phyloP scores from a whole-genome alignment of 2,329 filamentous ascomycete genomes.

The Colletotrichum scovillei region DNA sequence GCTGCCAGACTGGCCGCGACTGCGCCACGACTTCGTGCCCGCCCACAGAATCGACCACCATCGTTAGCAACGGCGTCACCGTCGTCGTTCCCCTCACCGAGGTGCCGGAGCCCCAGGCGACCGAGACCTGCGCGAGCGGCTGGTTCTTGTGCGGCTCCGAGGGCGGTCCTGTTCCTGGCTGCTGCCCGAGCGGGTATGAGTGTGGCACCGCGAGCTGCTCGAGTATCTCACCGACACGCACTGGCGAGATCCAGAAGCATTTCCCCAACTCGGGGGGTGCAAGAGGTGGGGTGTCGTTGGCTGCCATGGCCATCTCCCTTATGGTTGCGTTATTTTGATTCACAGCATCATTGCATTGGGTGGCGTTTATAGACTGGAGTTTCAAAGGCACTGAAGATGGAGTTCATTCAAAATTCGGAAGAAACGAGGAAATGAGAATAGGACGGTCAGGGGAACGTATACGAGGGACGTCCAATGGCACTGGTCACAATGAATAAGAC shows the following conservation, averaged over 20 bases:
- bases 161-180: conserved; percentile 76
- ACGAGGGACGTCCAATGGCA: background rate
- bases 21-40: conserved; percentile 87
- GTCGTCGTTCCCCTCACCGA: conserved; percentile 72
- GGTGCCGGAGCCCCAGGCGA: conserved; percentile 54
- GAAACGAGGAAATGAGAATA: background rate
- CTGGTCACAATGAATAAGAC: background rate
- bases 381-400: background rate
- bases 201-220: conserved; percentile 82
- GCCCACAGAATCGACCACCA: conserved; percentile 66
- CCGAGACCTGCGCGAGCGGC: conserved; percentile 74
- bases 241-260: conserved; percentile 67
- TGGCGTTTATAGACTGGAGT: conserved; percentile 12
- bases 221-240: conserved; percentile 61
- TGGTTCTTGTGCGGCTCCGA: conserved; percentile 78
- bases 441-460: background rate
- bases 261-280: conserved; percentile 46
- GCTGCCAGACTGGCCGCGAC: conserved; percentile 88
- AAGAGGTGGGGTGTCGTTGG: background rate
- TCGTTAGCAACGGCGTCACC: conserved; percentile 76
- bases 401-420: background rate
- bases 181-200: conserved; percentile 82
- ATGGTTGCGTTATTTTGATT: conserved; percentile 12
- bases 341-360: conserved; percentile 19
- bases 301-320: background rate